Conservation (phyloP, 495 filamentous ascomycete species). For the Terfezia claveryi region DNA sequence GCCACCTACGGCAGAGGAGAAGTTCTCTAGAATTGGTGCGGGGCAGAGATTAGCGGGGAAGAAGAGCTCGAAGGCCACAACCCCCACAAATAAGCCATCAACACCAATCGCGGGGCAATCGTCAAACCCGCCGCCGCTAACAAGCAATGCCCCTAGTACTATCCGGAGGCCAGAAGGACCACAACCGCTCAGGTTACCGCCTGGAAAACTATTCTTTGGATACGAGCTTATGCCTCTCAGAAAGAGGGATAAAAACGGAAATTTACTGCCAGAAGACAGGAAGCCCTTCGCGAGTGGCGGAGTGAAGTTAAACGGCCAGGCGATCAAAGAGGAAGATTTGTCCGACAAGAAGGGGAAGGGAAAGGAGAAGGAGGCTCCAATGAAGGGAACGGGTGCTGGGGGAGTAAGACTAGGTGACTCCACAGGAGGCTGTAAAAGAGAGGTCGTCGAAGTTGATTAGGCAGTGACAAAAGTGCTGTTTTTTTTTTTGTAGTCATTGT, state of each 20-base stretch:
- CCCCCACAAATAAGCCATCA: conserved; percentile 52
- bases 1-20: conserved; percentile 36
- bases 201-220: conserved; percentile 86
- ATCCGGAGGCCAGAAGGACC: conserved; percentile 34
- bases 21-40: conserved; percentile 50
- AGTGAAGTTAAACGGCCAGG: conserved; percentile 54
- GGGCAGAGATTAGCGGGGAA: conserved; percentile 56
- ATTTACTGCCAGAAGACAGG: conserved; percentile 35
- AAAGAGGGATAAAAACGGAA: conserved; percentile 50
- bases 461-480: no score
- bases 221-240: conserved; percentile 77
- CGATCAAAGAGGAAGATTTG: conserved; percentile 29
- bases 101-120: conserved; percentile 55
- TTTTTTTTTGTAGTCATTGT: no score
- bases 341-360: conserved; percentile 11
- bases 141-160: conserved; percentile 20
- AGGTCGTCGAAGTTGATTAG: conserved; percentile 7
- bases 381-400: background rate
- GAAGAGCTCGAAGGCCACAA: conserved; percentile 44
- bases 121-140: conserved; percentile 31
- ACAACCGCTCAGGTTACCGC: conserved; percentile 64
- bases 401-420: background rate
- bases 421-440: conserved; percentile 4
- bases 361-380: conserved; percentile 1
- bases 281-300: conserved; percentile 72